Evolutionary conservation across 2,329 filamentous ascomycete genomes (phyloP).

Genomic region (Exophiala aquamarina): DNA sequence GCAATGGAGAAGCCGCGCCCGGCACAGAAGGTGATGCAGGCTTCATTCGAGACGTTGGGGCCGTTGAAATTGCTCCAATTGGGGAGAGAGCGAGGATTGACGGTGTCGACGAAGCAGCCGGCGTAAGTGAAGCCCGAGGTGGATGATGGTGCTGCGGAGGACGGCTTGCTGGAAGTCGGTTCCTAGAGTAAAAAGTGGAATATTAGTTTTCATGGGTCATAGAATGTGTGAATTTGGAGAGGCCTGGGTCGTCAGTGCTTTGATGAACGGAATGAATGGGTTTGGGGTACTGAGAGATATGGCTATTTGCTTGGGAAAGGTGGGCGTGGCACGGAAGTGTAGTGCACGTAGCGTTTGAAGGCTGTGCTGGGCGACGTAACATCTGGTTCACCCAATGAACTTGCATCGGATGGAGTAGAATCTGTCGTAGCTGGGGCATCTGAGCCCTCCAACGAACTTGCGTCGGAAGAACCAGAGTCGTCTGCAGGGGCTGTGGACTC

Average conservation of each 20-base stretch:
- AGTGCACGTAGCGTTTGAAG: background rate
- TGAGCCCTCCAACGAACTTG: constrained; percentile 7
- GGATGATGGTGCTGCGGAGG: background rate
- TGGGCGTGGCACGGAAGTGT: background rate
- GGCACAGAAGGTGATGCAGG: constrained; percentile 53
- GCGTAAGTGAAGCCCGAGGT: constrained; percentile 14
- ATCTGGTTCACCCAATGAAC: too few species aligned
- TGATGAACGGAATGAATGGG: too few species aligned
- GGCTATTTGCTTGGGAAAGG: background rate
- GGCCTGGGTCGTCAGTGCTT: too few species aligned
- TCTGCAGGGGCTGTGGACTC: background rate
- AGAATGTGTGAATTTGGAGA: too few species aligned
- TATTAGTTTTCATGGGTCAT: too few species aligned
- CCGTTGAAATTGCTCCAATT: constrained; percentile 44
- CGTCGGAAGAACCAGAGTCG: constrained; percentile 7
- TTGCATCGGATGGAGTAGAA: background rate
- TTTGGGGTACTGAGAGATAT: too few species aligned
- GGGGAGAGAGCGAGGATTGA: constrained; percentile 38
- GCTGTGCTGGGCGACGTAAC: background rate
- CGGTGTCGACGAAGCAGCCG: constrained; percentile 47
- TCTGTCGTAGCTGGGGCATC: constrained; percentile 6
- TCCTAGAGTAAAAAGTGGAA: too few species aligned
- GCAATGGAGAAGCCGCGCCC: constrained; percentile 46
- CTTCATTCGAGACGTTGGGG: constrained; percentile 42
- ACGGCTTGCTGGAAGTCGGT: too few species aligned